phyloP scores from a whole-genome alignment of 352 stramenopile species.

The Phytophthora rubi region DNA sequence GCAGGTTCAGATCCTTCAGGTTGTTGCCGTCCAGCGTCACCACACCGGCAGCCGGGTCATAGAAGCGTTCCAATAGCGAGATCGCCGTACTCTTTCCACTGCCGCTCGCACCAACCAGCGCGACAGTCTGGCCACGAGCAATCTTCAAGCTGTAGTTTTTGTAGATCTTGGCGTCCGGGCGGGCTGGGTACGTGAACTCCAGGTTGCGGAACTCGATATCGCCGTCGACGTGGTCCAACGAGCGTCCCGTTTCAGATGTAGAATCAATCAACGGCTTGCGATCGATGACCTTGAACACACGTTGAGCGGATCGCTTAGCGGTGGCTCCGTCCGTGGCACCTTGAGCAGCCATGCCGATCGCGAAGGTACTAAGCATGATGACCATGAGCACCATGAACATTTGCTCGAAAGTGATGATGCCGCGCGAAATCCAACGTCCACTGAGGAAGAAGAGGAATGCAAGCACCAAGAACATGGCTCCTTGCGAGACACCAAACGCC shows the following conservation, averaged over 20 bases:
- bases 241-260: slow-evolving; percentile 31
- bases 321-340: slow-evolving; percentile 40
- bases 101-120: slow-evolving; percentile 41
- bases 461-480: slow-evolving; percentile 69
- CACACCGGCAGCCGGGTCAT: slow-evolving; percentile 38
- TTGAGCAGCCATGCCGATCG: slow-evolving; percentile 46
- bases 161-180: slow-evolving; percentile 47
- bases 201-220: slow-evolving; percentile 47
- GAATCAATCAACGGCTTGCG: slow-evolving; percentile 40
- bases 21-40: slow-evolving; percentile 39
- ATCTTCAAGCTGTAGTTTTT: slow-evolving; percentile 47
- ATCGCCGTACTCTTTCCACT: slow-evolving; percentile 49
- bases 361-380: slow-evolving; percentile 63
- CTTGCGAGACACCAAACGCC: slow-evolving; percentile 73
- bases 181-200: slow-evolving; percentile 41
- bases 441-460: slow-evolving; percentile 82
- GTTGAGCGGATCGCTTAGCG: slow-evolving; percentile 37
- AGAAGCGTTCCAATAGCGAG: slow-evolving; percentile 43
- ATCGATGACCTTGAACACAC: slow-evolving; percentile 47
- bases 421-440: slow-evolving; percentile 55
- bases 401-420: slow-evolving; percentile 68
- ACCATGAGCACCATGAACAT: slow-evolving; percentile 80
- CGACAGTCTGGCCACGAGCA: slow-evolving; percentile 41
- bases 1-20: slow-evolving; percentile 42
- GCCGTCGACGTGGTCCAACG: slow-evolving; percentile 32